Evolutionary conservation across 2,329 filamentous ascomycete genomes (phyloP).

Genomic region (Macrophomina tecta): DNA sequence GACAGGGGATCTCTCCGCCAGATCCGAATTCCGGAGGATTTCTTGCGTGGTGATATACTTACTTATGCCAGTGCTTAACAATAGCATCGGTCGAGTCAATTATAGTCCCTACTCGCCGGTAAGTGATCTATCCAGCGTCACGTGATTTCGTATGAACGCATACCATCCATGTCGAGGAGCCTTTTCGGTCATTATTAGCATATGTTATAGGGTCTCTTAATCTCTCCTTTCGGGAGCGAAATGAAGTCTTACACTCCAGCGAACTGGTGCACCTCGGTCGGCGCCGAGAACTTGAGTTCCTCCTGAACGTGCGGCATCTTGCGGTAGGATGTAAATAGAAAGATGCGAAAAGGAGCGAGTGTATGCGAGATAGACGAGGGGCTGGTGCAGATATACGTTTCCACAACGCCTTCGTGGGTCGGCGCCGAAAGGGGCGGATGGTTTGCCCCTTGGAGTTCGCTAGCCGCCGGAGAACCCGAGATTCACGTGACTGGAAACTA

Average conservation of each 20-base stretch:
- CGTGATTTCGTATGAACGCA: too few relatives aligned
- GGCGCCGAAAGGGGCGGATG: slow-evolving; percentile 21
- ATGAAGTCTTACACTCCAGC: slow-evolving; percentile 47
- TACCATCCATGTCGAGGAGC: slow-evolving; percentile 76
- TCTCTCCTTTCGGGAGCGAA: slow-evolving; percentile 26
- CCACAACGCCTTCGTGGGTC: neutral
- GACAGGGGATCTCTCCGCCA: slow-evolving; percentile 11
- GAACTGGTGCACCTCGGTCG: slow-evolving; percentile 48
- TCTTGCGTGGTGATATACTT: slow-evolving; percentile 47
- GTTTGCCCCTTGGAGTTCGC: slow-evolving; percentile 12
- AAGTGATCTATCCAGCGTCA: too few relatives aligned
- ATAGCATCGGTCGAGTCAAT: slow-evolving; percentile 82
- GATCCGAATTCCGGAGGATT: slow-evolving; percentile 16
- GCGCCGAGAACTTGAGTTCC: slow-evolving; percentile 48
- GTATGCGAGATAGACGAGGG: slow-evolving; percentile 10
- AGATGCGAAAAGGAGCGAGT: neutral
- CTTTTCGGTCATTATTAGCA: slow-evolving; percentile 34
- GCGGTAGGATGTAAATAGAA: neutral
- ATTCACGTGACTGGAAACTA: slow-evolving; percentile 1
- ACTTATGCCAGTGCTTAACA: slow-evolving; percentile 78
- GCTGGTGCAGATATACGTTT: slow-evolving; percentile 11
- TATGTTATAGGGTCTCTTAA: slow-evolving; percentile 6
- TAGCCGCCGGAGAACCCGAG: neutral
- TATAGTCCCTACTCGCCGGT: slow-evolving; percentile 61
- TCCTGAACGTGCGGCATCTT: slow-evolving; percentile 24